Evolutionary conservation across 176 grass and related monocot species (phyloP), one percentile per base, ranked within the genome.

Genomic region (Alloteropsis semialata): DNA sequence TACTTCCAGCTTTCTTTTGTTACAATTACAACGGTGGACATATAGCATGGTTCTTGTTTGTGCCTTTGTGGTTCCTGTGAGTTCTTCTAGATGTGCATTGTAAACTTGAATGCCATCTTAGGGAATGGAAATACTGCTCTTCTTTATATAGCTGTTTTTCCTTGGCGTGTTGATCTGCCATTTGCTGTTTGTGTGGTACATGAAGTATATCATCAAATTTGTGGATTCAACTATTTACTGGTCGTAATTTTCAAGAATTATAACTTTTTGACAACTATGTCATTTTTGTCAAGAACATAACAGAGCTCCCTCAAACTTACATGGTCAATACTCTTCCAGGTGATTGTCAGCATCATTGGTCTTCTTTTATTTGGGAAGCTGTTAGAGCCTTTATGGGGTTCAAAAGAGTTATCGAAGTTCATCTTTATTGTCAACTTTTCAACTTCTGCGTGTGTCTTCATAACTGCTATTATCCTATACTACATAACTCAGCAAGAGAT

Each of bases 391-490:
- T 84, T 99, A 30, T 99, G 96, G 96, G 93, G 96, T 77, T 55
- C 93, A 36, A 99, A 87, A 79, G 93, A 99, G 83, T 96, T 99
- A 54, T 87, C 94, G 1, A 99, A 96, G 80, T 99, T 99, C 69
- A 90, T 99, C 77, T 88, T 99, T 85, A 4, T 96, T 54, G 93
- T 99, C 69, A 99, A 99, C 78, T 90, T 94, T 59, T 91, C 89
- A 77, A 90, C 91, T 81, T 96, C 96, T 64, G 61, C 77, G 18
- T 93, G 89, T 58, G 87, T 99, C 74, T 99, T 99, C 80, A 34
- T 90, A 75, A 93, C 89, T 85, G 91, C 93, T 61, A 92, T 99
- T 85, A 77, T 73, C 10, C 25, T 99, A 19, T 96, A 99, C 80
- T 99, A 99, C 50, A 80, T 95, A 54, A 96, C 85, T 44, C 89